Conservation (phyloP, 176 grass and related monocot genomes). For the Oryza longistaminata region DNA sequence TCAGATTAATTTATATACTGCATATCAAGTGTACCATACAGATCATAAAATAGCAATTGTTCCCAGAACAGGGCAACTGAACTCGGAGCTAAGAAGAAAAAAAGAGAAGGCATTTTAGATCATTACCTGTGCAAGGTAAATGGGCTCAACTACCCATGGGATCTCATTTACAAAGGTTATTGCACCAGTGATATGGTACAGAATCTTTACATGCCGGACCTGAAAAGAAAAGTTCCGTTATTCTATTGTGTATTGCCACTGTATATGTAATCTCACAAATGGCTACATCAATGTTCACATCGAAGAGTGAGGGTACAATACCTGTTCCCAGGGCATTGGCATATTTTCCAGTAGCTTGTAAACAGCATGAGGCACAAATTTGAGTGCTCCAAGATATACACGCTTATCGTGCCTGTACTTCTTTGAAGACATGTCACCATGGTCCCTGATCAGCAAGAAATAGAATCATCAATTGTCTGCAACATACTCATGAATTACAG, state of each 20-base stretch:
- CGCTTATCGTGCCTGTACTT: conserved; percentile 98
- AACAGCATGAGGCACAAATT: conserved; percentile 95
- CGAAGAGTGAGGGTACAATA: conserved; percentile 9
- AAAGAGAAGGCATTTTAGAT: conserved; percentile 6
- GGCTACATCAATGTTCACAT: background rate
- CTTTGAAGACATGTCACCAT: conserved; percentile 99
- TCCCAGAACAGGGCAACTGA: background rate
- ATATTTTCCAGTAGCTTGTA: conserved; percentile 97
- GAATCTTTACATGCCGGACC: conserved; percentile 93
- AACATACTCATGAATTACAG: background rate
- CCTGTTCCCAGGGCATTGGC: conserved; percentile 99
- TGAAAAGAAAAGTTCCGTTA: conserved; percentile 44
- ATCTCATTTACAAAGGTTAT: conserved; percentile 98
- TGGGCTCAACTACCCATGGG: conserved; percentile 94
- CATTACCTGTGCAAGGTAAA: conserved; percentile 88
- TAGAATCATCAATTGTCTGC: background rate
- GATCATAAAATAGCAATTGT: background rate
- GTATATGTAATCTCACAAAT: background rate
- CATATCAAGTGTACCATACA: background rate
- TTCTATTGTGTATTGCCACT: background rate
- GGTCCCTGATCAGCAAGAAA: conserved; percentile 56
- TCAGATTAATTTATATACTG: background rate
- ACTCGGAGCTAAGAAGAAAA: background rate
- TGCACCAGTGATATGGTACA: conserved; percentile 97
- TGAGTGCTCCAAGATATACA: conserved; percentile 93